A percentile compares a stretch with the other conserved stretches of the same genome.
phyloP scores from a whole-genome alignment of 148 eudicot genomes.

The Rheum nobile region DNA sequence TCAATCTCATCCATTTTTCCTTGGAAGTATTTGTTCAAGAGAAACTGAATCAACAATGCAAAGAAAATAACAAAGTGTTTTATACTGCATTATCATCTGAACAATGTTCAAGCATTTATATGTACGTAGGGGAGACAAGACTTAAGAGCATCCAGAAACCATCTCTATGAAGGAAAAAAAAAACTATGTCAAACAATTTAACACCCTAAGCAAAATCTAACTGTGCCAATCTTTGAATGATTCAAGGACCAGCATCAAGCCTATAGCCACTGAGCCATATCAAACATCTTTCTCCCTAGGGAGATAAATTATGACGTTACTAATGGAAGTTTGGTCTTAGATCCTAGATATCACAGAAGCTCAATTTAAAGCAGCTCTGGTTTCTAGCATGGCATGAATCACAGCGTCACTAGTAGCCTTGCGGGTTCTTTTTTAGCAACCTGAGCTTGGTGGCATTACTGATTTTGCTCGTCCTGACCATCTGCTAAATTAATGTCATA shows the following conservation, averaged over 20 bases:
- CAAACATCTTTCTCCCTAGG: too few species aligned
- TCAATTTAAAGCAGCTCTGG: constrained; percentile 20
- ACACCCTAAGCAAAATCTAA: neutral
- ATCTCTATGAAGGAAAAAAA: neutral
- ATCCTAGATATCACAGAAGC: too few species aligned
- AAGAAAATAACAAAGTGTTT: neutral
- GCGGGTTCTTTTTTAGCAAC: neutral
- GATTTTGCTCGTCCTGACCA: neutral
- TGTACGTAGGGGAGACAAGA: neutral
- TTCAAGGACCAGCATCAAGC: neutral
- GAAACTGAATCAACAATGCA: constrained; percentile 7
- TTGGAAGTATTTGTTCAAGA: neutral
- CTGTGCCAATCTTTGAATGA: neutral
- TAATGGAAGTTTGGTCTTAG: constrained; percentile 47
- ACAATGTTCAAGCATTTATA: neutral
- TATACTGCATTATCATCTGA: neutral
- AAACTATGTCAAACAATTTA: neutral
- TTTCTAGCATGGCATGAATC: neutral
- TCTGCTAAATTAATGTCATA: neutral
- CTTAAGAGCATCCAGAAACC: neutral
- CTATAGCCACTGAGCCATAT: constrained; percentile 20
- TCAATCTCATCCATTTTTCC: constrained; percentile 7
- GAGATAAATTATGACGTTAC: too few species aligned
- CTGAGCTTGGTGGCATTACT: neutral
- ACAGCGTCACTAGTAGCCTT: neutral